phyloP scores from a whole-genome alignment of 2,329 filamentous ascomycete genomes.

The Microcyclosporella mali region DNA sequence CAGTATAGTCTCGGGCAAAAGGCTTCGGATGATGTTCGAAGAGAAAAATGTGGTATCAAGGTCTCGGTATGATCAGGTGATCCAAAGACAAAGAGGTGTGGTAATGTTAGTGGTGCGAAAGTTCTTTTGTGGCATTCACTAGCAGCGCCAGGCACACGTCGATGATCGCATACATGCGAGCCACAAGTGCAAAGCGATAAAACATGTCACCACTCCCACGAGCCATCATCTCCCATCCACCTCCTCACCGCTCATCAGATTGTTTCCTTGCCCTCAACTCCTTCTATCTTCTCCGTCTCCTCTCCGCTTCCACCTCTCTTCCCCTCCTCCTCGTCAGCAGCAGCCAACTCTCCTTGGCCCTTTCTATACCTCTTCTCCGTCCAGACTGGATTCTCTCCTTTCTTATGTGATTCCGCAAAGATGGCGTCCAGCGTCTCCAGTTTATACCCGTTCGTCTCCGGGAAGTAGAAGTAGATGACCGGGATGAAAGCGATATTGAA shows the following conservation, averaged over 20 bases:
- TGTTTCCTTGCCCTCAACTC: not conserved
- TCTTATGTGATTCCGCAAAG: slow-evolving; percentile 19
- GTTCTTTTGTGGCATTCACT: too few species aligned
- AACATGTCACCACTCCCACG: too few species aligned
- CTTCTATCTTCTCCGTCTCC: not conserved
- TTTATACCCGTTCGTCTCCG: slow-evolving; percentile 17
- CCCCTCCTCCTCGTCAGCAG: slow-evolving; percentile 8
- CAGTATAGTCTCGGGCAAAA: too few species aligned
- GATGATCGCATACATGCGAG: too few species aligned
- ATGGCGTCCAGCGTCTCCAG: slow-evolving; percentile 22
- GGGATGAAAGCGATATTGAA: slow-evolving; percentile 10
- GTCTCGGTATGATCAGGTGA: too few species aligned
- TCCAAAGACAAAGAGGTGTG: too few species aligned
- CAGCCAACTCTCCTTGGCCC: slow-evolving; percentile 7
- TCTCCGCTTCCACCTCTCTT: not conserved
- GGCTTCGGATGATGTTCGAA: too few species aligned
- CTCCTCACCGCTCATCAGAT: not conserved
- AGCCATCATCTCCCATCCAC: slow-evolving; percentile 1
- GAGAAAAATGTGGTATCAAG: too few species aligned
- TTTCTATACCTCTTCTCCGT: slow-evolving; percentile 20
- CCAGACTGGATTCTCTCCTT: slow-evolving; percentile 21
- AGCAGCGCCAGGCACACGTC: too few species aligned
- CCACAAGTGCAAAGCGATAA: too few species aligned
- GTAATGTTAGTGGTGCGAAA: too few species aligned
- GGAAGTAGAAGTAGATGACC: slow-evolving; percentile 11